Conservation (phyloP, 2,329 filamentous ascomycete genomes). For the Colletotrichum lini region DNA sequence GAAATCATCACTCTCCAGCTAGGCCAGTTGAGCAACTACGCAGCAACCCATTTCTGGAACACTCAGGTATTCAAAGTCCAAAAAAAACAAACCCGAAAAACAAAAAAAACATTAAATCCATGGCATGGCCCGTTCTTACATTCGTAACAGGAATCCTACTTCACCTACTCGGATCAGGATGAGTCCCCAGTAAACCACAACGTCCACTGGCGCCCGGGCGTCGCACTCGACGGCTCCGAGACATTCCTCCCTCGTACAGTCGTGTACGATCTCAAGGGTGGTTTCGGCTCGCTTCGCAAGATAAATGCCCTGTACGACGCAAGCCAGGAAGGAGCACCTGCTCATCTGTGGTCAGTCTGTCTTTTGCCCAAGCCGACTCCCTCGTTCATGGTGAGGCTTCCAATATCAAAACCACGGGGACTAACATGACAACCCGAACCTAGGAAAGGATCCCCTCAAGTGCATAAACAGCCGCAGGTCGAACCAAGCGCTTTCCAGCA, state of each 20-base stretch:
- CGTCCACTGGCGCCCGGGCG: slow-evolving; percentile 87
- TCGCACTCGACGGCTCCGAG: slow-evolving; percentile 87
- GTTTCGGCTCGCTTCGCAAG: slow-evolving; percentile 89
- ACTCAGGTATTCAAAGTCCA: slow-evolving; percentile 73
- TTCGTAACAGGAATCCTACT: slow-evolving; percentile 88
- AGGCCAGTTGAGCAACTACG: slow-evolving; percentile 92
- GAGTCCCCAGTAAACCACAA: slow-evolving; percentile 83
- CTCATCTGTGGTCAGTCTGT: slow-evolving; percentile 51
- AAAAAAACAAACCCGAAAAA: not conserved
- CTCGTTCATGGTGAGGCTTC: not conserved
- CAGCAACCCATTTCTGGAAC: slow-evolving; percentile 98
- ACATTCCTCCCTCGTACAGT: slow-evolving; percentile 93
- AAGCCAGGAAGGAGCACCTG: slow-evolving; percentile 47
- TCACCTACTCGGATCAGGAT: slow-evolving; percentile 83
- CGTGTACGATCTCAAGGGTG: slow-evolving; percentile 95
- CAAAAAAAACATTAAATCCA: too few species aligned
- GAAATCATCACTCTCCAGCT: slow-evolving; percentile 96
- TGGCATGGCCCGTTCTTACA: not conserved
- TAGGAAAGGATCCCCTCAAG: slow-evolving; percentile 76
- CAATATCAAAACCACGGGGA: not conserved
- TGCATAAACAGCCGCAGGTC: slow-evolving; percentile 79
- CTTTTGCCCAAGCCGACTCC: not conserved
- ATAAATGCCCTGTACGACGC: slow-evolving; percentile 89
- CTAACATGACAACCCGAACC: slow-evolving; percentile 12
- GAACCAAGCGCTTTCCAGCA: slow-evolving; percentile 82